Percentiles rank a stretch among this genome's conserved stretches.
phyloP scores from a whole-genome alignment of 2,329 filamentous ascomycete species.

The Colletotrichum somersetense region DNA sequence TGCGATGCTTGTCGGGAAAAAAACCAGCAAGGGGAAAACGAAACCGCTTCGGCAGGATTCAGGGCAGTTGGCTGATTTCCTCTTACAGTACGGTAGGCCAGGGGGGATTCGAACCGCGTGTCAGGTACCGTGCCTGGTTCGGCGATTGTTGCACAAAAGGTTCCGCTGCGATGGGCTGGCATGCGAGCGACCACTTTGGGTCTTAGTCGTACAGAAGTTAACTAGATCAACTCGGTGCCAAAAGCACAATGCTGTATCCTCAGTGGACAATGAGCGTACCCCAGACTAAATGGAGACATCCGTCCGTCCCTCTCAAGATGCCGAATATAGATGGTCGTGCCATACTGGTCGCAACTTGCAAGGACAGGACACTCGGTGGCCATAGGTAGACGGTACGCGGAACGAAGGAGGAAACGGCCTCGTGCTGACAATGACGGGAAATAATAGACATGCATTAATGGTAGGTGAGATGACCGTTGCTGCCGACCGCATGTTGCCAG shows the following conservation, averaged over 20 bases:
- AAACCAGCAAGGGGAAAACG: background rate
- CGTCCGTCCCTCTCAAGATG: constrained; percentile 30
- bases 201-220: constrained; percentile 12
- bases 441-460: constrained; percentile 34
- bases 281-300: constrained; percentile 26
- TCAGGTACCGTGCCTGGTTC: constrained; percentile 29
- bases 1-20: background rate
- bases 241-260: constrained; percentile 14
- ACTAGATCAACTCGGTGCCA: constrained; percentile 23
- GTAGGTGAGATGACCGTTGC: constrained; percentile 20
- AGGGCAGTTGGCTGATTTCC: constrained; percentile 12
- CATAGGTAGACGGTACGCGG: background rate
- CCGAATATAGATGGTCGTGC: constrained; percentile 33
- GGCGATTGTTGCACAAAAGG: constrained; percentile 25
- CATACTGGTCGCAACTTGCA: constrained; percentile 8
- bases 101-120: constrained; percentile 16
- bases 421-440: constrained; percentile 34
- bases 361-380: background rate
- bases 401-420: constrained; percentile 15
- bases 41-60: background rate
- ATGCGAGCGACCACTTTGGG: constrained; percentile 25
- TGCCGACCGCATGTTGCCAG: constrained; percentile 10
- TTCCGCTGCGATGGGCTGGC: constrained; percentile 31
- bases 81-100: constrained; percentile 15
- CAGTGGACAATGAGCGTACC: constrained; percentile 33